These are phyloP conservation scores for Candida sithepensis DNA, from an alignment of 805 yeast species.

Conservation along the genomic window DNA sequence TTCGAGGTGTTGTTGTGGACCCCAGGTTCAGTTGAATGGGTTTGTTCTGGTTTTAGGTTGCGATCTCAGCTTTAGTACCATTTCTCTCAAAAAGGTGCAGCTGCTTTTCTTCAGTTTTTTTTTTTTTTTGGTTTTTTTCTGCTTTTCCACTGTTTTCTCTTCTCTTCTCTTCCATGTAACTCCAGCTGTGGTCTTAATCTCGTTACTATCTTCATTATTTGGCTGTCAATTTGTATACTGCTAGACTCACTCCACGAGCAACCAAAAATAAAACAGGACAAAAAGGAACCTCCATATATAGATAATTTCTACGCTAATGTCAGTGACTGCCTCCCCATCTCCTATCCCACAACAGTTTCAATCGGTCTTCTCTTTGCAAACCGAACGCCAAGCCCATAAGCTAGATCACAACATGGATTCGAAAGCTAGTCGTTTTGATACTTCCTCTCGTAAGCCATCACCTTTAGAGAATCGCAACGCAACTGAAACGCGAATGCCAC, in stretches of 20 bases:
- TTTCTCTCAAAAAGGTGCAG: too few species aligned
- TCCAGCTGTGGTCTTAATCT: too few species aligned
- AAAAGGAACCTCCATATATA: too few species aligned
- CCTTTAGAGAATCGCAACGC: neutral
- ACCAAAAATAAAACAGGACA: neutral
- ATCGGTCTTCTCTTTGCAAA: conserved; percentile 3
- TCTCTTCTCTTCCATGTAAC: too few species aligned
- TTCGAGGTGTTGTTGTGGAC: too few species aligned
- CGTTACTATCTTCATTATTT: too few species aligned
- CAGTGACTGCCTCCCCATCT: neutral
- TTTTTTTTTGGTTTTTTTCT: too few species aligned
- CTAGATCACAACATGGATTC: neutral
- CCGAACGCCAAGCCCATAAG: neutral
- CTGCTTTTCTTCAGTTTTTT: too few species aligned
- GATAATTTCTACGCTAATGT: neutral
- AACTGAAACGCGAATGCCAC: neutral
- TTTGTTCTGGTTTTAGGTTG: neutral
- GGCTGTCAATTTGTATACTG: too few species aligned
- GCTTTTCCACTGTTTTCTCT: too few species aligned
- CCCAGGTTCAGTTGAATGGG: neutral
- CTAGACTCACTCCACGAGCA: too few species aligned
- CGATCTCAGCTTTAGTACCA: neutral
- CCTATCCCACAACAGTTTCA: conserved; percentile 1
- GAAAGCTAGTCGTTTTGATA: neutral
- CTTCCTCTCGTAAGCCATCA: neutral